Base-by-base conservation (phyloP, 257 asterid genomes). In the Solanum etuberosum region DNA sequence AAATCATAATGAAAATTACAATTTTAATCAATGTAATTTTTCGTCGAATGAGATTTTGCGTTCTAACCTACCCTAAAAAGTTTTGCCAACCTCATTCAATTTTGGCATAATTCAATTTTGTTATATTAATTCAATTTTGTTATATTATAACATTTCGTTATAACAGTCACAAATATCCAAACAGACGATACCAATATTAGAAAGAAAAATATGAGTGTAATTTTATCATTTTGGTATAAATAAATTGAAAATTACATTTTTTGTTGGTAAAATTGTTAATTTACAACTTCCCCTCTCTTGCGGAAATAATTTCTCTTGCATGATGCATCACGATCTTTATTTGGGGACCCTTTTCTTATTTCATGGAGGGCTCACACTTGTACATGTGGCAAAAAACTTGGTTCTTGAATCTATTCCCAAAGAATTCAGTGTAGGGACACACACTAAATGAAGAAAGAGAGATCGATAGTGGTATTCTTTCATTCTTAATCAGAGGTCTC, bases 401-500 rank as follows among this genome's bases (percentile, higher is more conserved):
- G 59, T 80, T 48, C 67, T 46, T 80, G 85, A 48, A 80, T 80
- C 67, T 29, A 48, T 48, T 16, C 27, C 40, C 11, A 27, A 8
- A 80, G 42, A 16, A 12, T 25, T 43, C 3, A 15, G 65, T 29
- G 35, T 78, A 78, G 65, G 65, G 65, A 43, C 42, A 43, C 23
- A 9, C 67, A 46, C 29, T 12, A n/a, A 14, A 78, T 43, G 63
- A 43, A 27, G 25, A 42, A 42, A 10, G n/a, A 35, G 65, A 8
- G 65, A 78, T 7, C 0, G 2, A 46, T 46, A 46, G 5, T 46
- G n/a, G 1, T 54, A 54, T 1, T 54, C 0, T 3, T 54, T 54
- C 10, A 54, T 54, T 0, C 0, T 20, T 20, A 20, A 18, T 54
- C n/a, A 54, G 0, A 20, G 2, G 25, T 2, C 2, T 20, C 0